Evolutionary conservation across 257 asterid species (phyloP).

Genomic region (Lycium ferocissimum): DNA sequence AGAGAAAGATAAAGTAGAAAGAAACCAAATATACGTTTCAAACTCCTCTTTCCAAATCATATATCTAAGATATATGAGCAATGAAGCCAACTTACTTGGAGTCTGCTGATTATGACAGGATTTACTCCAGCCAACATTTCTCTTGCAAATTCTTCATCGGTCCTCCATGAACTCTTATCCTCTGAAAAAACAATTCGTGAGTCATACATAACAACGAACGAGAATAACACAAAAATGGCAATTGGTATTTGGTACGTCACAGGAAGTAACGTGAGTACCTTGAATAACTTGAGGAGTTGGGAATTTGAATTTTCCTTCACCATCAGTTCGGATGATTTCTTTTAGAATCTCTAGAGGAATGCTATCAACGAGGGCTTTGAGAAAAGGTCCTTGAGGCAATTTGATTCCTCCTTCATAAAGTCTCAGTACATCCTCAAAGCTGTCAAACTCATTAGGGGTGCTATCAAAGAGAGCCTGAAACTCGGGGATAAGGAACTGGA

Average conservation of each 20-base stretch:
- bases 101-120: slow-evolving; percentile 68
- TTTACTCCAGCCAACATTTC: slow-evolving; percentile 83
- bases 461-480: slow-evolving; percentile 61
- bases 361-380: slow-evolving; percentile 49
- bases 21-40: too few relatives aligned
- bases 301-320: slow-evolving; percentile 59
- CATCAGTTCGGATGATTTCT: slow-evolving; percentile 71
- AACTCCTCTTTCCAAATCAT: not conserved
- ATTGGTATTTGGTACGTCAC: too few relatives aligned
- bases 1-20: too few relatives aligned
- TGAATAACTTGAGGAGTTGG: slow-evolving; percentile 68
- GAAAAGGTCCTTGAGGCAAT: slow-evolving; percentile 44
- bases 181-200: slow-evolving; percentile 41
- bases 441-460: slow-evolving; percentile 71
- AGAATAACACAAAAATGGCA: too few relatives aligned
- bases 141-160: slow-evolving; percentile 81
- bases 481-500: slow-evolving; percentile 72
- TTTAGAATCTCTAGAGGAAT: slow-evolving; percentile 63
- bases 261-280: slow-evolving; percentile 44
- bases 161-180: slow-evolving; percentile 69
- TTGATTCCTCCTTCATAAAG: slow-evolving; percentile 64
- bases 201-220: not conserved
- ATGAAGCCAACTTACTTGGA: slow-evolving; percentile 52
- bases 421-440: slow-evolving; percentile 66
- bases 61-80: too few relatives aligned